phyloP scores from a whole-genome alignment of 2,329 filamentous ascomycete genomes.

The Aurifilum marmelostoma region DNA sequence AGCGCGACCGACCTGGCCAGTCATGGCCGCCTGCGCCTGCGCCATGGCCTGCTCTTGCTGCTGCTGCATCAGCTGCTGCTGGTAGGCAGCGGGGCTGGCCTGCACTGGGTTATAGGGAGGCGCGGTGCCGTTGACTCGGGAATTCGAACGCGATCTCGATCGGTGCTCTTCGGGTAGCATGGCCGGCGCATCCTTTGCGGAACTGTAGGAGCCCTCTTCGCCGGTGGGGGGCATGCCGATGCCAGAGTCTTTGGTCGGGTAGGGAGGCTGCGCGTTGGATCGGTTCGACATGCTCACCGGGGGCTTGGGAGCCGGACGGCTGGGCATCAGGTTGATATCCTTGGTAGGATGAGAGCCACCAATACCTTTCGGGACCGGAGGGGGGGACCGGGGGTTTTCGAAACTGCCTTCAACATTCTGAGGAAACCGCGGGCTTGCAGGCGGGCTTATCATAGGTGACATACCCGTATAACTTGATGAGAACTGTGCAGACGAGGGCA shows the following conservation, averaged over 20 bases:
- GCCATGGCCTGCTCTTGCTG: constrained; percentile 86
- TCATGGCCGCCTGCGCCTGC: constrained; percentile 77
- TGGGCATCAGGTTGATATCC: constrained; percentile 71
- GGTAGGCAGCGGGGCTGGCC: constrained; percentile 53
- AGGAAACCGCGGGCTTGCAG: constrained; percentile 84
- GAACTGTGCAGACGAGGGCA: constrained; percentile 56
- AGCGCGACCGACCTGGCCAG: constrained; percentile 69
- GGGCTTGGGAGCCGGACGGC: constrained; percentile 85
- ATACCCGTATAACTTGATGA: constrained; percentile 60
- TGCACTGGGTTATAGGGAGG: constrained; percentile 51
- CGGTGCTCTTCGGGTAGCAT: constrained; percentile 70
- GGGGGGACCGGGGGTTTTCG: constrained; percentile 92
- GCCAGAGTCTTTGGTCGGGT: constrained; percentile 63
- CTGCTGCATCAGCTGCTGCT: constrained; percentile 71
- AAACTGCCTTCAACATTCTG: constrained; percentile 89
- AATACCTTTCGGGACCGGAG: constrained; percentile 74
- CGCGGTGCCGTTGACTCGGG: constrained; percentile 50
- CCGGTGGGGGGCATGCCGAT: constrained; percentile 64
- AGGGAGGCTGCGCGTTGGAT: constrained; percentile 56
- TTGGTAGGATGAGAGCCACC: constrained; percentile 51
- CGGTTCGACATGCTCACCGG: constrained; percentile 66
- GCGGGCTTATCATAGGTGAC: constrained; percentile 73
- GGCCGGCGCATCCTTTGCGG: constrained; percentile 58
- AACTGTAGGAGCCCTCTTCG: constrained; percentile 53
- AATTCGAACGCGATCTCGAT: constrained; percentile 71